These are phyloP conservation scores for Alternaria novae-zelandiae DNA, from an alignment of 2,329 filamentous ascomycete species.

Conservation along the genomic window DNA sequence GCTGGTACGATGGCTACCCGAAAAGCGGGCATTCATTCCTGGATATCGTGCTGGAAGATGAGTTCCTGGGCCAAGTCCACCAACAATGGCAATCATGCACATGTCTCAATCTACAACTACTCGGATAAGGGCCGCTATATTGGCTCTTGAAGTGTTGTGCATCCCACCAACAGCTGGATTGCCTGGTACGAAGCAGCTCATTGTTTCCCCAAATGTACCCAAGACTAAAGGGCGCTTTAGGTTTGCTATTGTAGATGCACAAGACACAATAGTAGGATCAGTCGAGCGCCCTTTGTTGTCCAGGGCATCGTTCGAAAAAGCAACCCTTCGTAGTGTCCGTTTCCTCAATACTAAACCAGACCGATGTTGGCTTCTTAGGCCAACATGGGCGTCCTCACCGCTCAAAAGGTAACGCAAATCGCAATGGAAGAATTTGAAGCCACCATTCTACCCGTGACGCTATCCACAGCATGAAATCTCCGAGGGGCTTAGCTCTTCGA, in stretches of 20 bases:
- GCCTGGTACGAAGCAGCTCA: not conserved
- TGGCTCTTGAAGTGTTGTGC: not conserved
- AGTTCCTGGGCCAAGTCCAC: not conserved
- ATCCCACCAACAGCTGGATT: not conserved
- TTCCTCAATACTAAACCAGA: not conserved
- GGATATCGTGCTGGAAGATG: not conserved
- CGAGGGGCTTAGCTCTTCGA: slow-evolving; percentile 1
- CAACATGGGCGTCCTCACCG: not conserved
- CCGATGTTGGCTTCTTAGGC: not conserved
- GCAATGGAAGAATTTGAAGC: not conserved
- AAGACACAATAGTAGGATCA: not conserved
- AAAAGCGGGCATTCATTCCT: not conserved
- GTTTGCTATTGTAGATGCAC: not conserved
- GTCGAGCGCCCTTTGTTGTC: not conserved
- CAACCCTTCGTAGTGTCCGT: not conserved
- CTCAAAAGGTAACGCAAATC: not conserved
- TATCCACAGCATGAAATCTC: slow-evolving; percentile 1
- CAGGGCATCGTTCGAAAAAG: not conserved
- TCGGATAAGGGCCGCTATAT: not conserved
- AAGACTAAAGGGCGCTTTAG: not conserved
- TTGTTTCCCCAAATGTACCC: not conserved
- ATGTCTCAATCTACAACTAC: not conserved
- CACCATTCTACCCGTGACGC: not conserved
- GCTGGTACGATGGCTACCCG: not conserved
- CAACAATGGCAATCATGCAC: not conserved